These are phyloP conservation scores for Monosporascus sp. DNA, from an alignment of 2,329 filamentous ascomycete genomes.

Conservation along the genomic window DNA sequence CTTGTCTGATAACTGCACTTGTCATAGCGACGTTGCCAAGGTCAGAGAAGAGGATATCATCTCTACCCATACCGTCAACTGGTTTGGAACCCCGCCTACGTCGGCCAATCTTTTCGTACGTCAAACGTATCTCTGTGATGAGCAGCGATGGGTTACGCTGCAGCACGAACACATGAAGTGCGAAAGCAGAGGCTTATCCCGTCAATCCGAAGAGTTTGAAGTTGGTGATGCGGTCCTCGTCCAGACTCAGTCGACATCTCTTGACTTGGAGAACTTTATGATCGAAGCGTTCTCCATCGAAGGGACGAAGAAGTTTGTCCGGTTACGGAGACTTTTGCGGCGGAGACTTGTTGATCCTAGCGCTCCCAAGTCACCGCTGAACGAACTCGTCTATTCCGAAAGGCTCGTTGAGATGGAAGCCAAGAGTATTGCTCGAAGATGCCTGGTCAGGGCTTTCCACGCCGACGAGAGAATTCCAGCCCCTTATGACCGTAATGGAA, in stretches of 20 bases:
- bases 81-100: conserved; percentile 44
- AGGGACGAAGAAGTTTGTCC: conserved; percentile 22
- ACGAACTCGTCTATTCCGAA: conserved; percentile 39
- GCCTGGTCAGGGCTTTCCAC: conserved; percentile 53
- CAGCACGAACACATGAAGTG: conserved; percentile 50
- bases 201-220: conserved; percentile 26
- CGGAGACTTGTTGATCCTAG: conserved; percentile 34
- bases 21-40: conserved; percentile 33
- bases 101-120: conserved; percentile 59
- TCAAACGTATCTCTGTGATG: conserved; percentile 58
- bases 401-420: conserved; percentile 26
- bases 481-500: conserved; percentile 62
- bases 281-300: conserved; percentile 36
- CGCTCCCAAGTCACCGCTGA: conserved; percentile 33
- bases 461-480: conserved; percentile 41
- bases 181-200: conserved; percentile 23
- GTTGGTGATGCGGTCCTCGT: conserved; percentile 57
- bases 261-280: conserved; percentile 54
- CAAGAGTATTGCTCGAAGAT: conserved; percentile 46
- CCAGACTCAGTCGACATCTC: conserved; percentile 19
- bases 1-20: conserved; percentile 71
- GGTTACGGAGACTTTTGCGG: conserved; percentile 49
- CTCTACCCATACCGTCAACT: conserved; percentile 52
- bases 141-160: conserved; percentile 58
- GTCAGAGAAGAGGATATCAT: conserved; percentile 52